These are phyloP conservation scores for Epichloe aotearoae DNA, from an alignment of 2,329 filamentous ascomycete species.

Conservation along the genomic window DNA sequence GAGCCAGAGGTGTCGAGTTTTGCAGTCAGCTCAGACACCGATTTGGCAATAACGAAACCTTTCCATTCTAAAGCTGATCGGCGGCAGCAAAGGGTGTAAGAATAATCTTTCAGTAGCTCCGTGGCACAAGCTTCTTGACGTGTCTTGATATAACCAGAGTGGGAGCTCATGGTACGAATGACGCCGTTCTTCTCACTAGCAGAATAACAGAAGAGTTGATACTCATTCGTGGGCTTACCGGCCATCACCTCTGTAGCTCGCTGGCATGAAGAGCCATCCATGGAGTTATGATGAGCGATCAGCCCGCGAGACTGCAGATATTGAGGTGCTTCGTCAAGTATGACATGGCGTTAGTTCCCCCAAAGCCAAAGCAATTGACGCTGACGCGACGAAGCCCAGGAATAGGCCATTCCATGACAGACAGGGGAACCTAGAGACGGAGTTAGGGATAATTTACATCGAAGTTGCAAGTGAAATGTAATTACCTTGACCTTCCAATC, in stretches of 20 bases:
- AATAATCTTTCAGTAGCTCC: conserved; percentile 24
- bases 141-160: conserved; percentile 18
- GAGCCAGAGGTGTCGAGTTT: conserved; percentile 14
- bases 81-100: conserved; percentile 32
- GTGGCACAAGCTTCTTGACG: conserved; percentile 2
- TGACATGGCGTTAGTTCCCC: conserved; percentile 43
- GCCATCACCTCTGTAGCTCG: neutral
- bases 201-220: conserved; percentile 30
- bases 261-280: neutral
- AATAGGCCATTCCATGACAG: conserved; percentile 30
- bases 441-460: neutral
- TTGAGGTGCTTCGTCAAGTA: conserved; percentile 33
- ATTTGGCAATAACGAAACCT: conserved; percentile 23
- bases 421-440: conserved; percentile 23
- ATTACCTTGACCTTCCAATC: conserved; percentile 32
- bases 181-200: conserved; percentile 30
- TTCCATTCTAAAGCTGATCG: conserved; percentile 33
- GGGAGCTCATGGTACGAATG: conserved; percentile 21
- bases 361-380: conserved; percentile 46
- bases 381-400: conserved; percentile 33
- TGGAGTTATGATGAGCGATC: conserved; percentile 23
- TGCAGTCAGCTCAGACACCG: conserved; percentile 18
- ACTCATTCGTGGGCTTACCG: neutral
- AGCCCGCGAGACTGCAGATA: conserved; percentile 25
- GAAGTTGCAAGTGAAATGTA: neutral